phyloP scores from a whole-genome alignment of 108 stramenopile genomes.

The Cyclotella cryptica region DNA sequence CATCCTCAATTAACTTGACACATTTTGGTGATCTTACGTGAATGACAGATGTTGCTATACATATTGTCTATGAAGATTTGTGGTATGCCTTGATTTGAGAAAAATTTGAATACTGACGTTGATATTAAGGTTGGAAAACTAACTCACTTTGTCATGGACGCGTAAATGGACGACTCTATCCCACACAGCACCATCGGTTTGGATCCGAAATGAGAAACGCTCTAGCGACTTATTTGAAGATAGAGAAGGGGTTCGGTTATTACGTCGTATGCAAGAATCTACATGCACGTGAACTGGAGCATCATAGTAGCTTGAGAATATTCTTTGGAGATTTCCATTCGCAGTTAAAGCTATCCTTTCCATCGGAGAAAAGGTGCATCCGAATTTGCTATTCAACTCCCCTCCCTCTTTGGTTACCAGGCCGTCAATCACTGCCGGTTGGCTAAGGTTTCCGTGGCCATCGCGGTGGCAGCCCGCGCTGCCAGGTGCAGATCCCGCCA shows the following conservation, averaged over 20 bases:
- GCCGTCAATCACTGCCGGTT: slow-evolving; percentile 38
- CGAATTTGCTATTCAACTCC: slow-evolving; percentile 45
- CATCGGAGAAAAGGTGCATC: slow-evolving; percentile 57
- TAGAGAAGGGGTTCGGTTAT: not conserved
- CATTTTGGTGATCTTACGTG: slow-evolving; percentile 60
- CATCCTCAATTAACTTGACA: slow-evolving; percentile 66
- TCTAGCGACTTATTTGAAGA: not conserved
- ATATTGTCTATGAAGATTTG: slow-evolving; percentile 44
- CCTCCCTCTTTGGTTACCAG: slow-evolving; percentile 62
- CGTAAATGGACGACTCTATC: slow-evolving; percentile 63
- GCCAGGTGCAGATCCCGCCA: slow-evolving; percentile 47
- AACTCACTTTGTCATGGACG: slow-evolving; percentile 31
- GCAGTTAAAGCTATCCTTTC: slow-evolving; percentile 86
- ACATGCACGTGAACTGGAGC: slow-evolving; percentile 75
- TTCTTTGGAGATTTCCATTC: slow-evolving; percentile 87
- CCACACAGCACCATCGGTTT: slow-evolving; percentile 46
- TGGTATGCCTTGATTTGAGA: not conserved
- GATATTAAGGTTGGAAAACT: not conserved
- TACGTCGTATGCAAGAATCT: slow-evolving; percentile 56
- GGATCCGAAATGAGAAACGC: not conserved
- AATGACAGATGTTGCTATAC: slow-evolving; percentile 74
- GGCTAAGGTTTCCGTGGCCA: not conserved
- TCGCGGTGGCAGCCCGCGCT: not conserved
- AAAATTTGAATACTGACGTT: not conserved
- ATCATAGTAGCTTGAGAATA: slow-evolving; percentile 86